Percentiles rank a stretch among this genome's conserved stretches.
Conservation (phyloP, 345 rosid species). For the Microthlaspi erraticum region DNA sequence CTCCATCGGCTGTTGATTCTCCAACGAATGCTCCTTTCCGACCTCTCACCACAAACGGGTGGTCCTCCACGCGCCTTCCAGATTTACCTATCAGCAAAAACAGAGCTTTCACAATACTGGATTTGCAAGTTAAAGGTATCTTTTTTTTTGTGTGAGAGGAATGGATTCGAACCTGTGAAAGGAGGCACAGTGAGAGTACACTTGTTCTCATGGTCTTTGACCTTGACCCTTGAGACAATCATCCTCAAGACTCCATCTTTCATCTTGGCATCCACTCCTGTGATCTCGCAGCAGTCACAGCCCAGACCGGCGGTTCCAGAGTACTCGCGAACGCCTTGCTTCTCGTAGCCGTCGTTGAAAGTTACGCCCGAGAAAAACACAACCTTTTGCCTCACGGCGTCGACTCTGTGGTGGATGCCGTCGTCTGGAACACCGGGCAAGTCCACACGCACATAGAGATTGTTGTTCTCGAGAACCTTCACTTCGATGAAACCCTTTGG, state of each 20-base stretch:
- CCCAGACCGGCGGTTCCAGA: slow-evolving; percentile 23
- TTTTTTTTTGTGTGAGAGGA: too few relatives aligned
- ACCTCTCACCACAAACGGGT: slow-evolving; percentile 32
- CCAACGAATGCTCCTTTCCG: slow-evolving; percentile 1
- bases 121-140: too few relatives aligned
- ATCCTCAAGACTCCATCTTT: slow-evolving; percentile 27
- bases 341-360: neutral
- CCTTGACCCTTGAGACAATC: slow-evolving; percentile 28
- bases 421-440: slow-evolving; percentile 33
- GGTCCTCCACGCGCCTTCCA: slow-evolving; percentile 10
- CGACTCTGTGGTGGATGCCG: slow-evolving; percentile 13
- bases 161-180: slow-evolving; percentile 7
- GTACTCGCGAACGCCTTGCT: neutral
- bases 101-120: neutral
- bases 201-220: slow-evolving; percentile 2
- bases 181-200: slow-evolving; percentile 22
- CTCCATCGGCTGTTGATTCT: neutral
- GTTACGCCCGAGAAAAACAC: slow-evolving; percentile 27
- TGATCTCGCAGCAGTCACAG: slow-evolving; percentile 39
- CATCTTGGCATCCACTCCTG: slow-evolving; percentile 10
- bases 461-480: slow-evolving; percentile 6
- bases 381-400: slow-evolving; percentile 21
- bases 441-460: slow-evolving; percentile 25
- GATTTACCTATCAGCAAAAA: neutral
- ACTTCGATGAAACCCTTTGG: neutral